Evolutionary conservation across 345 rosid species (phyloP).

Genomic region (Gossypium australe): DNA sequence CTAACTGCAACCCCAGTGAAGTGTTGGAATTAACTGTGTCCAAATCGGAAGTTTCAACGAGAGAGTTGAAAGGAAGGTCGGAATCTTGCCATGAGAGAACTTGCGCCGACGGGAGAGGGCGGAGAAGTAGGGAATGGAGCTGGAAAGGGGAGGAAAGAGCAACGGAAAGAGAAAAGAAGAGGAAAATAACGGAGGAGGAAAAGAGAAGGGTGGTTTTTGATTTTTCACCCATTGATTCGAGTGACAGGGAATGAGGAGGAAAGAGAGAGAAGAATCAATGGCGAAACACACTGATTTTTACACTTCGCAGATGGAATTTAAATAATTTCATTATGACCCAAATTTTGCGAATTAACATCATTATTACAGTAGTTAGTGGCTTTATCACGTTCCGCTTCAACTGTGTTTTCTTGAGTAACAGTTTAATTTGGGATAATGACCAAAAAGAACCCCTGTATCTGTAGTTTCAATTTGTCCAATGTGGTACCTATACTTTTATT

Average conservation of each 20-base stretch:
- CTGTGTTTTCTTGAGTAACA: too few relatives aligned
- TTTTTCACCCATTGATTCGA: conserved; percentile 36
- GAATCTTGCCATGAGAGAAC: conserved; percentile 35
- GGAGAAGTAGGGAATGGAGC: conserved; percentile 39
- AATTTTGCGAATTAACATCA: too few relatives aligned
- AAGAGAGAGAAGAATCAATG: not conserved
- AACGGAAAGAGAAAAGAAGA: conserved; percentile 26
- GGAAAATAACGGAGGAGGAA: conserved; percentile 15
- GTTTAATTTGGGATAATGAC: too few relatives aligned
- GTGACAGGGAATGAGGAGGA: not conserved
- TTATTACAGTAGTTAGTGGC: too few relatives aligned
- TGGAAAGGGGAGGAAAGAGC: conserved; percentile 24
- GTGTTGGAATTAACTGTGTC: conserved; percentile 16
- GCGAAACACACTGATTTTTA: not conserved
- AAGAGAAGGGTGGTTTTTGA: conserved; percentile 24
- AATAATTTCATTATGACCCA: conserved; percentile 2
- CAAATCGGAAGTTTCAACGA: conserved; percentile 8
- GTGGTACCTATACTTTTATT: too few relatives aligned
- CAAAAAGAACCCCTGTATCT: too few relatives aligned
- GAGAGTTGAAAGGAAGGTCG: conserved; percentile 24
- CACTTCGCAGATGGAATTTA: conserved; percentile 12
- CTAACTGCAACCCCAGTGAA: conserved; percentile 37
- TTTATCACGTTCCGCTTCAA: too few relatives aligned
- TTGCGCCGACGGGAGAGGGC: conserved; percentile 39
- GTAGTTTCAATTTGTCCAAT: too few relatives aligned